A percentile compares a stretch with the other conserved stretches of the same genome.
Conservation (phyloP, 345 rosid species). For the Brassica juncea region DNA sequence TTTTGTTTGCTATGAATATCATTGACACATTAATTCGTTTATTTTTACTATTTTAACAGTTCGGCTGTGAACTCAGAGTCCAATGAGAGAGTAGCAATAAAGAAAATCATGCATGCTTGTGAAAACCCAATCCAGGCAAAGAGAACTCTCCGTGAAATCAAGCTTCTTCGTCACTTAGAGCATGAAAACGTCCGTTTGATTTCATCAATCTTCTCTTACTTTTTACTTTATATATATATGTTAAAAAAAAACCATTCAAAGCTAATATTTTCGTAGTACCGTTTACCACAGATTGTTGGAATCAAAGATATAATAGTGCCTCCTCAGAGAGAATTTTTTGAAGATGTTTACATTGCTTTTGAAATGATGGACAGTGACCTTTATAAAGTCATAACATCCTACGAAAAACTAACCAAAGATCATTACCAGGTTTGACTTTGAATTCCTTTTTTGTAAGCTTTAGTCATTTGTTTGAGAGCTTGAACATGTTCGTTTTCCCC, state of each 20-base stretch:
- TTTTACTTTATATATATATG: not conserved
- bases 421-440: slow-evolving; percentile 68
- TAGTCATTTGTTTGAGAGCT: slow-evolving; percentile 4
- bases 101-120: slow-evolving; percentile 83
- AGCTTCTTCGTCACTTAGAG: slow-evolving; percentile 91
- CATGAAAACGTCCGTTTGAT: slow-evolving; percentile 86
- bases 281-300: slow-evolving; percentile 69
- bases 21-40: not conserved
- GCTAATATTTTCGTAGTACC: not conserved
- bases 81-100: slow-evolving; percentile 75
- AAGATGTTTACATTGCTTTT: slow-evolving; percentile 88
- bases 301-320: slow-evolving; percentile 91
- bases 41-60: slow-evolving; percentile 34
- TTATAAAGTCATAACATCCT: slow-evolving; percentile 60
- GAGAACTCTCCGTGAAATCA: slow-evolving; percentile 97
- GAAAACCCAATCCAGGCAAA: slow-evolving; percentile 81
- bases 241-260: not conserved
- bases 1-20: not conserved
- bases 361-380: slow-evolving; percentile 84
- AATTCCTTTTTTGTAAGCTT: not conserved
- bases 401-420: slow-evolving; percentile 58
- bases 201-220: not conserved
- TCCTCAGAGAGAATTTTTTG: slow-evolving; percentile 58
- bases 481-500: not conserved
- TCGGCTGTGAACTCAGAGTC: slow-evolving; percentile 78